phyloP scores from a whole-genome alignment of 73 alveolate species.

The Paramecium sonneborni region DNA sequence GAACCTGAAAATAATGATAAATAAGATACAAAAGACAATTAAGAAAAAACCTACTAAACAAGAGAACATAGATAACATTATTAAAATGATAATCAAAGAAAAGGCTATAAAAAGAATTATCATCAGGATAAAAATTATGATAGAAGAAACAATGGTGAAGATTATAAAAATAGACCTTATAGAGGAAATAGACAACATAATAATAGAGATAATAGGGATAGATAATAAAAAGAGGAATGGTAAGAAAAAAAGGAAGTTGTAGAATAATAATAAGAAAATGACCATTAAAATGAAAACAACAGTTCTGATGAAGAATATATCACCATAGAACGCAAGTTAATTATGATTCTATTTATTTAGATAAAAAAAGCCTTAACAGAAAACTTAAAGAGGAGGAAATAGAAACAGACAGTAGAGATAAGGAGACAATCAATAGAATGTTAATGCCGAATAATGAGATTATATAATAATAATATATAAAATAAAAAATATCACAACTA shows the following conservation, averaged over 20 bases:
- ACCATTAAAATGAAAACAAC: not conserved
- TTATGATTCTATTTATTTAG: not conserved
- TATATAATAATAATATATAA: not conserved
- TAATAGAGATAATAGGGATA: constrained; percentile 1
- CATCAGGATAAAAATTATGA: not conserved
- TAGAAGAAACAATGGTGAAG: not conserved
- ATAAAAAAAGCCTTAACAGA: not conserved
- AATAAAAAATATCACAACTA: not conserved
- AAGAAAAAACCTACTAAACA: not conserved
- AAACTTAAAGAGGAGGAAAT: constrained; percentile 12
- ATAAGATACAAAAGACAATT: not conserved
- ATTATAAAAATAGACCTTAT: not conserved
- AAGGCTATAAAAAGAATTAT: constrained; percentile 12
- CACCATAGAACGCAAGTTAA: not conserved
- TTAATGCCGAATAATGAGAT: not conserved
- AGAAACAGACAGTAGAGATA: not conserved
- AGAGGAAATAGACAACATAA: not conserved
- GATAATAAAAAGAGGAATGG: not conserved
- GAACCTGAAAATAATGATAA: not conserved
- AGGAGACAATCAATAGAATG: not conserved
- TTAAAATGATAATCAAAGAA: not conserved
- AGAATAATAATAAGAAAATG: not conserved
- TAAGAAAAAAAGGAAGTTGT: not conserved
- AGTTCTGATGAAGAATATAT: not conserved
- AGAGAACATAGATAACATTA: not conserved